These are phyloP conservation scores for Simmondsia chinensis DNA, from an alignment of 148 eudicot species.

Conservation along the genomic window DNA sequence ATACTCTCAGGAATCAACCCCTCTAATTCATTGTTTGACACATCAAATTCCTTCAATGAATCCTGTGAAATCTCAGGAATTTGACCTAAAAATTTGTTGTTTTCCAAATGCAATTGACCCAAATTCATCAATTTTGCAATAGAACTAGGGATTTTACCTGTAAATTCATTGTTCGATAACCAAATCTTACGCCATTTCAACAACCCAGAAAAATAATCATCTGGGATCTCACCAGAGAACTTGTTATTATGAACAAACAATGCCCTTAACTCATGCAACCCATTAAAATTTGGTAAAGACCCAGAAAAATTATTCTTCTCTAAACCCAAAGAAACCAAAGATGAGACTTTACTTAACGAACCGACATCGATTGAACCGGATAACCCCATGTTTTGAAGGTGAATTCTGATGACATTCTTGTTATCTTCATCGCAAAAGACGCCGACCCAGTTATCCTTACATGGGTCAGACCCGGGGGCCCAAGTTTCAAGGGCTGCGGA, in stretches of 20 bases:
- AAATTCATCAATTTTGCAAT: slow-evolving; percentile 15
- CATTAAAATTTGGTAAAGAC: slow-evolving; percentile 31
- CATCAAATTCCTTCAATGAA: slow-evolving; percentile 13
- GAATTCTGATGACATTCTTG: slow-evolving; percentile 15
- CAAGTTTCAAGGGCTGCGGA: slow-evolving; percentile 21
- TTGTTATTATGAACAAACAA: slow-evolving; percentile 25
- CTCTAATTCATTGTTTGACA: slow-evolving; percentile 36
- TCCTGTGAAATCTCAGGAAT: slow-evolving; percentile 27
- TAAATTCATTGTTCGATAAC: slow-evolving; percentile 29
- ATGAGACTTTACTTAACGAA: slow-evolving; percentile 9
- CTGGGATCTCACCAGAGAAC: slow-evolving; percentile 46
- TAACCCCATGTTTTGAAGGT: slow-evolving; percentile 26
- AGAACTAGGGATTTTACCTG: slow-evolving; percentile 43
- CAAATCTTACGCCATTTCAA: slow-evolving; percentile 29
- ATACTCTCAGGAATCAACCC: slow-evolving; percentile 41
- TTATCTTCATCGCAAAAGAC: slow-evolving; percentile 23
- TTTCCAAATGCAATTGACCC: slow-evolving; percentile 24
- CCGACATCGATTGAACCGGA: slow-evolving; percentile 25
- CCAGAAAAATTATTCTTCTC: slow-evolving; percentile 40
- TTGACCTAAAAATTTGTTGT: slow-evolving; percentile 38
- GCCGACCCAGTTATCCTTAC: slow-evolving; percentile 38
- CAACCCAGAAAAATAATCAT: slow-evolving; percentile 16
- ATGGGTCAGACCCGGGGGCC: slow-evolving; percentile 30
- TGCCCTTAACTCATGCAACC: slow-evolving; percentile 23
- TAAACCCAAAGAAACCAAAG: slow-evolving; percentile 21